Evolutionary conservation across 148 eudicot genomes (phyloP).

Genomic region (Talinum fruticosum): DNA sequence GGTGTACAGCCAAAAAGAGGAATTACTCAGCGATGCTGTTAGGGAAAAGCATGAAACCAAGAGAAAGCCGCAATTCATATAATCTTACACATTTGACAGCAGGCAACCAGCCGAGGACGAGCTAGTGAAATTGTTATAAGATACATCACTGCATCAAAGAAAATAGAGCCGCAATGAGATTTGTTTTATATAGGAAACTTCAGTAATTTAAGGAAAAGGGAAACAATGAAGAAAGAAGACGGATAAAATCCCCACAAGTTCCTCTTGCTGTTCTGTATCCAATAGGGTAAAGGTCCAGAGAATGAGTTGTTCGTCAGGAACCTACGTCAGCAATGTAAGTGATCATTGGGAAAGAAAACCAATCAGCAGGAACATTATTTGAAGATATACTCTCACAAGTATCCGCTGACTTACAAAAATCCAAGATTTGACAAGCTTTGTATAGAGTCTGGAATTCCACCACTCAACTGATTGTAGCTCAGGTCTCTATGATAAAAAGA

Average conservation of each 20-base stretch:
- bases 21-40: background rate
- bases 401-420: constrained; percentile 32
- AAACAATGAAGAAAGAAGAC: background rate
- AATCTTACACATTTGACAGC: constrained; percentile 49
- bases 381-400: background rate
- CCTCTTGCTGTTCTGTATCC: constrained; percentile 39
- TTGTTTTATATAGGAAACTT: background rate
- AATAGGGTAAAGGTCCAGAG: constrained; percentile 55
- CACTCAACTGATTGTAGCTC: constrained; percentile 50
- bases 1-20: constrained; percentile 12
- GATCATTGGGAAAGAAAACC: background rate
- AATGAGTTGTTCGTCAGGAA: constrained; percentile 56
- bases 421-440: constrained; percentile 17
- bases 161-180: background rate
- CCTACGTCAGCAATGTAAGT: constrained; percentile 31
- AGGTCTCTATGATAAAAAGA: constrained; percentile 42
- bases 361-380: background rate
- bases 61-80: background rate
- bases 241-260: constrained; percentile 32
- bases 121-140: constrained; percentile 61
- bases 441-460: constrained; percentile 40
- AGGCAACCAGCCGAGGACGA: constrained; percentile 39
- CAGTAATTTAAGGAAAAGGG: background rate
- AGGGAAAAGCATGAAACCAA: background rate
- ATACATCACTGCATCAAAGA: constrained; percentile 54